Evolutionary conservation across 768 basidiomycete genomes (phyloP), one percentile per base, ranked within the genome.

Genomic region (Trichaptum fuscoviolaceum): DNA sequence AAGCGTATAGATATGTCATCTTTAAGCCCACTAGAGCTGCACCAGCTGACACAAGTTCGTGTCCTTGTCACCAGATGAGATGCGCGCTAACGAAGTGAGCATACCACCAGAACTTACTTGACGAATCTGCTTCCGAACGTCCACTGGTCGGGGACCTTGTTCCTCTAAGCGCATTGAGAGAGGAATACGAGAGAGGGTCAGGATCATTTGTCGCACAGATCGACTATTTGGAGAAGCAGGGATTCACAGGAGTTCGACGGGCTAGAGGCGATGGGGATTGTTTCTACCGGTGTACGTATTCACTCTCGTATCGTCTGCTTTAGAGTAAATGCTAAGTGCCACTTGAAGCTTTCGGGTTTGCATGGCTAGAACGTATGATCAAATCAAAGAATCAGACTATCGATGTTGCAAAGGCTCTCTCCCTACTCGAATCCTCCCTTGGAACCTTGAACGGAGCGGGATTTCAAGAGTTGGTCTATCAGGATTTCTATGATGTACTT

Each of bases 261-360:
- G 85, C 90, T 0, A 83, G 88, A 77, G 94, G 95, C 78, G 85
- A 87, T 71, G 94, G 77, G 63, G 92, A 92, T 74, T 96, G 95
- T 74, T 96, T 96, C 76, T 97, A 96, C 75, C 83, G 95, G 82
- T 89, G 92, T 92, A 74, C 82, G 78, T 73, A 65, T 52, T 24
- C 26, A 25, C 66, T 36, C 57, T 20, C 20, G 26, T 61, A 42
- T 35, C n/a, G n/a, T 25, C 12, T 57, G 69, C 42, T 61, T 24
- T 62, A 25, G 65, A 57, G 59, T 58, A 35, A 59, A 59, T 65
- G 63, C 68, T 58, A 34, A n/a, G 64, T 70, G 66, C 70, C 69
- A 63, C 63, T 68, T 20, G 8, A 66, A 93, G 94, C 94, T 12
- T 81, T 95, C 63, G 92, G 87, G 7, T 93, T 93, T 70, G 87